A percentile compares a stretch with the other conserved stretches of the same genome.
phyloP scores from a whole-genome alignment of 805 yeast species.

The Candida broadrunensis region DNA sequence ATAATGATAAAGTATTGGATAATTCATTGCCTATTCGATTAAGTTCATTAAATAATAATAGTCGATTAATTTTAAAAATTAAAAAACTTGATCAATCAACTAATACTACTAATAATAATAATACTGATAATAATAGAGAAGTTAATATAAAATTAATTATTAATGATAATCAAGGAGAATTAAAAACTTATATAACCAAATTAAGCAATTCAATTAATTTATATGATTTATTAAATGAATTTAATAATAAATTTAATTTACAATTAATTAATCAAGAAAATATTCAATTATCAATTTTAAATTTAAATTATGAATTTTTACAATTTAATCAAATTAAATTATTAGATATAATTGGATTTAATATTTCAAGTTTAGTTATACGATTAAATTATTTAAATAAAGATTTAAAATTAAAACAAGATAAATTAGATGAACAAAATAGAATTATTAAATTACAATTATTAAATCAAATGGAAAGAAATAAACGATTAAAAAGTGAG shows the following conservation, averaged over 20 bases:
- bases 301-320: constrained; percentile 8
- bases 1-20: constrained; percentile 30
- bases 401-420: constrained; percentile 3
- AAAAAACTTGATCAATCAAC: constrained; percentile 5
- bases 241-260: background rate
- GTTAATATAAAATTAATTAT: constrained; percentile 17
- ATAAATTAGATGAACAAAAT: constrained; percentile 18
- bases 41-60: constrained; percentile 29
- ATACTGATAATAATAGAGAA: background rate
- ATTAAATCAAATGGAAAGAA: constrained; percentile 13
- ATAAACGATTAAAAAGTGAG: constrained; percentile 7
- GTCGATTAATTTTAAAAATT: constrained; percentile 24
- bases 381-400: constrained; percentile 16
- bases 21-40: constrained; percentile 28
- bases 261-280: background rate
- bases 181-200: background rate
- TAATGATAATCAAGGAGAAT: background rate
- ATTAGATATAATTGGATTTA: constrained; percentile 16
- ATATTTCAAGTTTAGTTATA: constrained; percentile 19
- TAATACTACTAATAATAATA: constrained; percentile 1
- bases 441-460: constrained; percentile 16
- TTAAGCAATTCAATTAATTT: constrained; percentile 3
- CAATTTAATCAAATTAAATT: constrained; percentile 10
- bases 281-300: constrained; percentile 13
- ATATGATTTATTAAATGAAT: constrained; percentile 1